Percentiles rank a stretch among this genome's conserved stretches.
phyloP scores from a whole-genome alignment of 164 flowering plant species.

The Kalanchoe fedtschenkoi region DNA sequence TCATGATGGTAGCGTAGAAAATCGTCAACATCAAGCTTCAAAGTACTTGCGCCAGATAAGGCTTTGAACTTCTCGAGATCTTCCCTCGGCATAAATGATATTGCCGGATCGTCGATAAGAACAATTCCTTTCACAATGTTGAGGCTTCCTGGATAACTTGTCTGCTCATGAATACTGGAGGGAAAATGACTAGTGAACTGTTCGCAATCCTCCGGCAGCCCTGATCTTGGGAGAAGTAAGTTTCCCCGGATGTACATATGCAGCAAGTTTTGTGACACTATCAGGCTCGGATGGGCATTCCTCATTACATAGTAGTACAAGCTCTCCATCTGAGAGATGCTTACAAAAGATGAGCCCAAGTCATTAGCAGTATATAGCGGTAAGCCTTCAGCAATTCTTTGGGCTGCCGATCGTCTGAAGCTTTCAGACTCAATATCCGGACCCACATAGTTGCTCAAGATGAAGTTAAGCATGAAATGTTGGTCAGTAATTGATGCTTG shows the following conservation, averaged over 20 bases:
- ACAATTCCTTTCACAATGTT: constrained; percentile 24
- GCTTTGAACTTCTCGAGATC: constrained; percentile 17
- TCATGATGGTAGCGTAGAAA: constrained; percentile 12
- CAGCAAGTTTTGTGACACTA: constrained; percentile 12
- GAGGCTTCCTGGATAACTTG: constrained; percentile 15
- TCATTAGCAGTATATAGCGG: constrained; percentile 16
- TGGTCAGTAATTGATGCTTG: constrained; percentile 11
- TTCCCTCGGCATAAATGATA: constrained; percentile 13
- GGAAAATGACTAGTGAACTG: constrained; percentile 30
- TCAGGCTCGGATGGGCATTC: constrained; percentile 18
- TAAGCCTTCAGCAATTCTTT: constrained; percentile 16
- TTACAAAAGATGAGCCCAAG: constrained; percentile 21
- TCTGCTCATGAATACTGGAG: constrained; percentile 19
- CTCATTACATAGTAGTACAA: constrained; percentile 22
- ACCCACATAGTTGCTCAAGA: constrained; percentile 23
- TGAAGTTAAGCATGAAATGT: constrained; percentile 23
- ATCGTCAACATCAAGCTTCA: constrained; percentile 17
- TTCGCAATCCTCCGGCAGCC: constrained; percentile 10
- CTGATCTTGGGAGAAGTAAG: constrained; percentile 15
- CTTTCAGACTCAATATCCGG: constrained; percentile 25
- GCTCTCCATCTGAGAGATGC: constrained; percentile 20
- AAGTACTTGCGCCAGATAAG: constrained; percentile 13
- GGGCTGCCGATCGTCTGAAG: constrained; percentile 19
- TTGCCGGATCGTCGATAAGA: constrained; percentile 20
- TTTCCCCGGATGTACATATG: constrained; percentile 21